These are phyloP conservation scores for Pseudevernia furfuracea DNA, from an alignment of 495 filamentous ascomycete genomes.

Conservation along the genomic window DNA sequence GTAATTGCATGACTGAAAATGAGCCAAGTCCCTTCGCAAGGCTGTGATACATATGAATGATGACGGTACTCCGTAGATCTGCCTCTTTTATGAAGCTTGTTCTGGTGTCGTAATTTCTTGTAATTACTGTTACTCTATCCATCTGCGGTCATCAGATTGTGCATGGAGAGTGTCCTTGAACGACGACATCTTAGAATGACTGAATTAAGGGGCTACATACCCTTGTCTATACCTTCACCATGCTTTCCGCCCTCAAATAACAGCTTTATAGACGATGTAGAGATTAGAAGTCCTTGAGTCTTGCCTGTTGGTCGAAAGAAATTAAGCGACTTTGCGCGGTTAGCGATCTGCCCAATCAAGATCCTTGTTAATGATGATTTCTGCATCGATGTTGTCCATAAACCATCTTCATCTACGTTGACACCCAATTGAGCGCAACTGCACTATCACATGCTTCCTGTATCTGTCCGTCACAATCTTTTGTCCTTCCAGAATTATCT, in stretches of 20 bases:
- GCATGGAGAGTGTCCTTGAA: not conserved
- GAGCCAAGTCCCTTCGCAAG: not conserved
- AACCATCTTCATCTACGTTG: not conserved
- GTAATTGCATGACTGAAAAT: not conserved
- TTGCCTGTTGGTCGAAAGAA: not conserved
- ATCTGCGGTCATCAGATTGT: not conserved
- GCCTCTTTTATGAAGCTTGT: not conserved
- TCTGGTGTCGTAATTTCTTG: not conserved
- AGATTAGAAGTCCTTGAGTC: too few species aligned
- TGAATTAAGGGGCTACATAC: too few species aligned
- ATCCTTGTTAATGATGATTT: not conserved
- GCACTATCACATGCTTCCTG: constrained; percentile 1
- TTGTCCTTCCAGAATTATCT: not conserved
- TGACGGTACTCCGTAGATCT: not conserved
- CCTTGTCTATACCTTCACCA: too few species aligned
- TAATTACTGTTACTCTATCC: not conserved
- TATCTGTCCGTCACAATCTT: not conserved
- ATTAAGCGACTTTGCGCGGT: not conserved
- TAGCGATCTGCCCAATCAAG: constrained; percentile 2
- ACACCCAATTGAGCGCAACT: not conserved
- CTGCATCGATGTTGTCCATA: not conserved
- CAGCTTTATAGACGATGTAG: too few species aligned
- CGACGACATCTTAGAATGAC: not conserved
- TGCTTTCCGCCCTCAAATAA: too few species aligned
- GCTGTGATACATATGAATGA: not conserved